Evolutionary conservation across 2,329 filamentous ascomycete genomes (phyloP), one percentile per base, ranked within the genome.

Genomic region (Arthrobotrys sphaeroides): DNA sequence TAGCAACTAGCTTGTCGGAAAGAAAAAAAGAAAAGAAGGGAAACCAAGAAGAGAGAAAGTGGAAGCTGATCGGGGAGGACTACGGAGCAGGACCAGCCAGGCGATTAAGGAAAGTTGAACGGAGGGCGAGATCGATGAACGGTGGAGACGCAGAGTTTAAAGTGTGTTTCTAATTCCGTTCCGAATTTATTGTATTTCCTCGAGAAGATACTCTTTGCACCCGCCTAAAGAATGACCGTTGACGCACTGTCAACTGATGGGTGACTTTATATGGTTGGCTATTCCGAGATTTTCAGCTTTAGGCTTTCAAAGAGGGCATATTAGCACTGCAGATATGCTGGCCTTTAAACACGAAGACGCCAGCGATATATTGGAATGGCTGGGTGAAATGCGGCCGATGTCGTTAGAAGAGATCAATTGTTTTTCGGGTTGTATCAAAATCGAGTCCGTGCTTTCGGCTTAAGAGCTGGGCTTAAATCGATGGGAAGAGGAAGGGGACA

Each of bases 161-260:
- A 53, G 16, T 9, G 31, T 20, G 36, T 36, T 16, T 20, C 13
- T 33, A 6, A 31, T 7, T 18, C 24, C 2, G 5, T 22, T 10
- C 13, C 7, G 24, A 22, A 33, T 24, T 10, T 18, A 55, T 5
- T 36, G 16, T 28, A 18, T 12, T 5, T 38, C 22, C 33, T 18
- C 10, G 13, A 24, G 9, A 36, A 53, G 45, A n/a, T 43, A 43
- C 40, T 57, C 13, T 68, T 9, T 33, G 51, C 64, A 51, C 72
- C 57, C 64, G 43, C 36, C 47, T 47, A 75, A 75, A 45, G 72
- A 75, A 64, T 38, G 64, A 68, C 64, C 38, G 72, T 75, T 65
- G 64, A 42, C 47, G n/a, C 9, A 49, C 45, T 24, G 45, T 31
- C 72, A 75, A 75, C 72, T 75, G 64, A 69, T 65, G 45, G 64